Base-by-base conservation (phyloP, 163 green algal species). In the Volvox carteri region DNA sequence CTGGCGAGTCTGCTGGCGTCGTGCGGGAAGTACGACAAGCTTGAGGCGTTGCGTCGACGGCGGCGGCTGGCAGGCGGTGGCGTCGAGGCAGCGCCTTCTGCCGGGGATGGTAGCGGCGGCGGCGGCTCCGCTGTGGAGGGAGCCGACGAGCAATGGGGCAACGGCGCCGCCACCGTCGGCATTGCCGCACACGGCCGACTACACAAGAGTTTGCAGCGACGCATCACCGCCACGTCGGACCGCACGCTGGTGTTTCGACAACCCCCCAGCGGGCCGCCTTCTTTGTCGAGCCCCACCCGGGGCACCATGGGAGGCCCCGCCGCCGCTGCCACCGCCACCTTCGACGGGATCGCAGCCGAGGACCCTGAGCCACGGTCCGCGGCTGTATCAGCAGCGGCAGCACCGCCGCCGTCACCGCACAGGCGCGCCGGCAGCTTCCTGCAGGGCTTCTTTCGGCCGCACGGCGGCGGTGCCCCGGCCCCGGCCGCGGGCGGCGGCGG, bases 31-130 rank as follows among this genome's bases (percentile, higher is more conserved):
- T 81, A 28, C n/a, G 73, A 65, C 44, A 14, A 81, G 44, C 35
- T 54, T 16, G 70, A 78, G 70, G 70, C 70, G 37, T 39, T 78
- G 70, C 39, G 39, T 3, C 70, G 73, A 25, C 73, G 44, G 42
- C 73, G 73, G 25, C 28, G 73, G 46, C 18, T 50, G 73, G 73
- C 73, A 16, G 73, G 73, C n/a, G 44, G 44, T 28, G 73, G 44
- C 73, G 39, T 33, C 35, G 67, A 46, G 30, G 65, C 65, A 33
- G 65, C 65, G 25, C 25, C 65, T 7, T 28, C 56, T 2, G 5
- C 35, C 30, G 62, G n/a, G 8, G 62, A n/a, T n/a, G n/a, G 30
- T n/a, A 9, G 19, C 28, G n/a, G 28, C 62, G 35, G 12, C 30
- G 65, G 30, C 65, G 35, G 65, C 65, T 4, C 4, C 25, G n/a